A percentile compares a stretch with the other conserved stretches of the same genome.
These are phyloP conservation scores for Populus deltoides DNA, from an alignment of 345 rosid genomes.

Conservation along the genomic window DNA sequence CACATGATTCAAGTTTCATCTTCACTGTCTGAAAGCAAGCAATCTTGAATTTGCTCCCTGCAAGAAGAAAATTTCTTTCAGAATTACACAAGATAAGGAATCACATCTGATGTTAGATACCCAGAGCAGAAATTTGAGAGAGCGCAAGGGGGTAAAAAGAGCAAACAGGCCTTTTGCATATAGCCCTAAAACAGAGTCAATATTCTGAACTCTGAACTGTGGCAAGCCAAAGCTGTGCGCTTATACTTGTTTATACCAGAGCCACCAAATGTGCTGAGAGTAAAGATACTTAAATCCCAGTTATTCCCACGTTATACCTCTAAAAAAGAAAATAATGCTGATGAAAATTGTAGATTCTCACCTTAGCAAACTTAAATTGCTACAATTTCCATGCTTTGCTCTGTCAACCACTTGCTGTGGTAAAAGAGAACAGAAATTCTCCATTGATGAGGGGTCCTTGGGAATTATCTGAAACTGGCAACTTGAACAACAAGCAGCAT, in stretches of 20 bases:
- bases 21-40: constrained; percentile 64
- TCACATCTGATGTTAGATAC: background rate
- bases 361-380: constrained; percentile 51
- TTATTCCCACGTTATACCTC: background rate
- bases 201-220: background rate
- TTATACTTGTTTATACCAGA: background rate
- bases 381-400: constrained; percentile 27
- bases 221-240: background rate
- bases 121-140: background rate
- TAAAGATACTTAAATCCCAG: background rate
- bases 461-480: constrained; percentile 88
- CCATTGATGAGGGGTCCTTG: constrained; percentile 49
- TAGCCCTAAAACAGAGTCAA: background rate
- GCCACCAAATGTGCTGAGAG: background rate
- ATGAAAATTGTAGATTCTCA: constrained; percentile 21
- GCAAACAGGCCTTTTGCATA: background rate
- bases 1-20: constrained; percentile 38
- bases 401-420: constrained; percentile 53
- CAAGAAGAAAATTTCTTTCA: background rate
- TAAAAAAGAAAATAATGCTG: background rate
- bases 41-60: constrained; percentile 86
- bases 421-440: constrained; percentile 50
- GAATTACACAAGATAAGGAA: background rate
- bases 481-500: constrained; percentile 68
- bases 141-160: background rate